Evolutionary conservation across 2,329 filamentous ascomycete genomes (phyloP).

Genomic region (Alternaria sp.): DNA sequence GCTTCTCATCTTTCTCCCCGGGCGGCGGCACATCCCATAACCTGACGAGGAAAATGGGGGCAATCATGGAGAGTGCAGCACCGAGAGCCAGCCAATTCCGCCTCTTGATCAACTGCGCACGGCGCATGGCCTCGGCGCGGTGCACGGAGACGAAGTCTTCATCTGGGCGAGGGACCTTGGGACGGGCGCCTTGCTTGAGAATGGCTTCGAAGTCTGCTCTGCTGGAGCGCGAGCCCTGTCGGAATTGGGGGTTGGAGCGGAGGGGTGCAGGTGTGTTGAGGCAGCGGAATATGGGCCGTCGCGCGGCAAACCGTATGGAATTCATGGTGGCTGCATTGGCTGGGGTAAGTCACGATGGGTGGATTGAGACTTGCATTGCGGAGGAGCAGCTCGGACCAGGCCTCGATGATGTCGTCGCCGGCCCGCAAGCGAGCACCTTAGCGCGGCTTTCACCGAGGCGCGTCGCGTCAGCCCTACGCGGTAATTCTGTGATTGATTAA

Average conservation of each 20-base stretch:
- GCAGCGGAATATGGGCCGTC: conserved; percentile 39
- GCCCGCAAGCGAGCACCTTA: not conserved
- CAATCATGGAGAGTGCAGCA: conserved; percentile 46
- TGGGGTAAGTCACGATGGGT: not conserved
- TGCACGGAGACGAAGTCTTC: conserved; percentile 44
- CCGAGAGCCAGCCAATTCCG: conserved; percentile 46
- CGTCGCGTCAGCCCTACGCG: conserved; percentile 26
- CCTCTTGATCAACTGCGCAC: conserved; percentile 31
- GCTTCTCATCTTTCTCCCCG: conserved; percentile 25
- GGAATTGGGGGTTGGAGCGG: conserved; percentile 19
- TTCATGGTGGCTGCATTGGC: conserved; percentile 34
- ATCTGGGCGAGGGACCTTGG: conserved; percentile 19
- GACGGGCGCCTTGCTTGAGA: conserved; percentile 13
- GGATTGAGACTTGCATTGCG: conserved; percentile 5
- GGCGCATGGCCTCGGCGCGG: conserved; percentile 40
- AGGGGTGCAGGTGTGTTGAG: conserved; percentile 26
- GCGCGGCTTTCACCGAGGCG: conserved; percentile 14
- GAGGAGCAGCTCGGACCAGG: conserved; percentile 17
- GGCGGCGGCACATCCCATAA: conserved; percentile 38
- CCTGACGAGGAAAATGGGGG: conserved; percentile 44
- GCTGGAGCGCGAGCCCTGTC: conserved; percentile 25
- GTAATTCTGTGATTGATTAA: not conserved
- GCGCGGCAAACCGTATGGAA: conserved; percentile 35
- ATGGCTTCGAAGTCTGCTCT: conserved; percentile 22
- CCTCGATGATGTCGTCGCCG: conserved; percentile 24